Conservation (phyloP, 2,329 filamentous ascomycete genomes). For the Hymenoscyphus fraxineus region DNA sequence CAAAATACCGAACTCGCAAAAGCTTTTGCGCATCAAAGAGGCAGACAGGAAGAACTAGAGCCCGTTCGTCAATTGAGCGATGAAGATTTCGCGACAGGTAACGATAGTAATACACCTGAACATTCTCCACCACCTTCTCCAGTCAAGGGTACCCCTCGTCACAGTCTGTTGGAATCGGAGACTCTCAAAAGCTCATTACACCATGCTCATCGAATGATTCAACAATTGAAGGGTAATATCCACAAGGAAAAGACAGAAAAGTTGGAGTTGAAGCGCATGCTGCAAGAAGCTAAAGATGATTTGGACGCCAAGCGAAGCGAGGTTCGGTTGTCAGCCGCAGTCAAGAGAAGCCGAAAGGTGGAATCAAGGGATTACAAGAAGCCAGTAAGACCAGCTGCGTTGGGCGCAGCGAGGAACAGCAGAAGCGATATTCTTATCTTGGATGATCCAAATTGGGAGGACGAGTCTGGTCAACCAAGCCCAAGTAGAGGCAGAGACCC, state of each 20-base stretch:
- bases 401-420: slow-evolving; percentile 71
- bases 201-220: slow-evolving; percentile 94
- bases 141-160: slow-evolving; percentile 84
- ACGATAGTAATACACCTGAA: slow-evolving; percentile 74
- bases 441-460: slow-evolving; percentile 88
- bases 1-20: slow-evolving; percentile 91
- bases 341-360: slow-evolving; percentile 59
- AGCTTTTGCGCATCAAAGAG: slow-evolving; percentile 71
- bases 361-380: slow-evolving; percentile 74
- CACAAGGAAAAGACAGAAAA: slow-evolving; percentile 99
- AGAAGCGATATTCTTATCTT: slow-evolving; percentile 70
- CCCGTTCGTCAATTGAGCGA: slow-evolving; percentile 55
- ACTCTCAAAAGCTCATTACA: slow-evolving; percentile 91
- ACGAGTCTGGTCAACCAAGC: slow-evolving; percentile 57
- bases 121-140: slow-evolving; percentile 89
- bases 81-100: slow-evolving; percentile 60
- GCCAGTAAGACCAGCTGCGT: slow-evolving; percentile 63
- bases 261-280: slow-evolving; percentile 88
- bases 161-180: slow-evolving; percentile 89
- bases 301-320: slow-evolving; percentile 64
- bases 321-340: slow-evolving; percentile 41
- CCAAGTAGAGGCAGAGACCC: slow-evolving; percentile 48
- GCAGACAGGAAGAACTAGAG: slow-evolving; percentile 63
- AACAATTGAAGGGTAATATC: slow-evolving; percentile 89
- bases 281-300: slow-evolving; percentile 93